These are phyloP conservation scores for Debaryomyces subglobosus DNA, from an alignment of 1,139 yeast genomes.

Conservation along the genomic window DNA sequence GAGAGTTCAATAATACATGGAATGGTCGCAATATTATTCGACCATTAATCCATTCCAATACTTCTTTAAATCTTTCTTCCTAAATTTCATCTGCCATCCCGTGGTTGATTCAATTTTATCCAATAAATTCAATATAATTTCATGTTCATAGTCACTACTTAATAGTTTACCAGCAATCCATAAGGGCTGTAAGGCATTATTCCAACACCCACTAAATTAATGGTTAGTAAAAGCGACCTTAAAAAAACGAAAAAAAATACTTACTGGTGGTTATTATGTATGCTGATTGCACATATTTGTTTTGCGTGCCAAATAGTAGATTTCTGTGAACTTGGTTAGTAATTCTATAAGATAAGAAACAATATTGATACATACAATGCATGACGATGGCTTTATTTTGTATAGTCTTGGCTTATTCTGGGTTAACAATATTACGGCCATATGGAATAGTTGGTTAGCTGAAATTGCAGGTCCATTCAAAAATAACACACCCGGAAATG, in stretches of 20 bases:
- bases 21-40: not conserved
- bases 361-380: constrained; percentile 6
- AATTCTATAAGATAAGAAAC: not conserved
- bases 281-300: constrained; percentile 38
- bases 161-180: constrained; percentile 44
- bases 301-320: constrained; percentile 46
- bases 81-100: constrained; percentile 31
- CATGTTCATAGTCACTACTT: constrained; percentile 41
- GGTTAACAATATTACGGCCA: constrained; percentile 39
- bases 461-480: constrained; percentile 42
- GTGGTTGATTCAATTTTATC: constrained; percentile 34
- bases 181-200: constrained; percentile 41
- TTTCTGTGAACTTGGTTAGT: constrained; percentile 13
- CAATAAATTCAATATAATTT: constrained; percentile 30
- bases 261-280: constrained; percentile 33
- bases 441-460: constrained; percentile 43
- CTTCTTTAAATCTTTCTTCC: constrained; percentile 34
- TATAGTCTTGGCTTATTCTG: constrained; percentile 40
- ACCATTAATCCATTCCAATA: constrained; percentile 27
- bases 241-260: constrained; percentile 1
- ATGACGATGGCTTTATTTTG: constrained; percentile 18
- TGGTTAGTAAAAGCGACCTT: not conserved
- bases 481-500: constrained; percentile 39
- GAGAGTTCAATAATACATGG: too few species aligned
- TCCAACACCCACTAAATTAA: constrained; percentile 33